Percentiles rank a stretch among this genome's conserved stretches.
phyloP scores from a whole-genome alignment of 140 eudicot species.

The Stevia rebaudiana region DNA sequence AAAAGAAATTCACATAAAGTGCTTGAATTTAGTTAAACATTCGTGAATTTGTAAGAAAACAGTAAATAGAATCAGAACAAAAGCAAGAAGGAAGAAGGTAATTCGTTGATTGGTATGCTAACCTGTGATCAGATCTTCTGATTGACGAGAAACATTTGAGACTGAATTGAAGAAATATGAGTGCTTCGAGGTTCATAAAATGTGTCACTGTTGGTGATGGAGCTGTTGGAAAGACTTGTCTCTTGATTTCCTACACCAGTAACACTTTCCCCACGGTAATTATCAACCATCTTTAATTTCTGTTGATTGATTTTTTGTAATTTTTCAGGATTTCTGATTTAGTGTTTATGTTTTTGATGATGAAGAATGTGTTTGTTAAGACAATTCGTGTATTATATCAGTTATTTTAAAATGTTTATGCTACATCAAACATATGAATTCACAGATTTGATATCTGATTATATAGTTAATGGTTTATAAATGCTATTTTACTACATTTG shows the following conservation, averaged over 20 bases:
- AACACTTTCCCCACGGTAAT: constrained; percentile 83
- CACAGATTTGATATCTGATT: no score
- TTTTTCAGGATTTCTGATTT: no score
- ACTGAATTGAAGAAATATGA: constrained; percentile 32
- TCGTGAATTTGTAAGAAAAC: background rate
- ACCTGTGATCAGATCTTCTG: constrained; percentile 39
- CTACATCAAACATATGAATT: no score
- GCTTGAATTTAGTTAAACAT: background rate
- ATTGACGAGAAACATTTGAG: constrained; percentile 40
- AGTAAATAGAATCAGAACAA: background rate
- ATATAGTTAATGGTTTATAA: no score
- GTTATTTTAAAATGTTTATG: no score
- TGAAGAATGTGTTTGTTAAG: no score
- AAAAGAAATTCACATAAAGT: background rate
- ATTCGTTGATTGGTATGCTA: background rate
- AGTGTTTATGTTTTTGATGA: no score
- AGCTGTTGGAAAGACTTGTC: constrained; percentile 84
- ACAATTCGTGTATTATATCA: no score
- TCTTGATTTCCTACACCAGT: constrained; percentile 85
- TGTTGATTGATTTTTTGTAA: no score
- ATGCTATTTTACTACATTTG: no score
- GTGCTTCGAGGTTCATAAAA: constrained; percentile 84
- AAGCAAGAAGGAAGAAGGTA: background rate
- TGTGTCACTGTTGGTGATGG: constrained; percentile 93
- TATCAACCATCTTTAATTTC: no score